phyloP scores from a whole-genome alignment of 1,284 basidiomycete species.

The Stygiomarasmius scandens region DNA sequence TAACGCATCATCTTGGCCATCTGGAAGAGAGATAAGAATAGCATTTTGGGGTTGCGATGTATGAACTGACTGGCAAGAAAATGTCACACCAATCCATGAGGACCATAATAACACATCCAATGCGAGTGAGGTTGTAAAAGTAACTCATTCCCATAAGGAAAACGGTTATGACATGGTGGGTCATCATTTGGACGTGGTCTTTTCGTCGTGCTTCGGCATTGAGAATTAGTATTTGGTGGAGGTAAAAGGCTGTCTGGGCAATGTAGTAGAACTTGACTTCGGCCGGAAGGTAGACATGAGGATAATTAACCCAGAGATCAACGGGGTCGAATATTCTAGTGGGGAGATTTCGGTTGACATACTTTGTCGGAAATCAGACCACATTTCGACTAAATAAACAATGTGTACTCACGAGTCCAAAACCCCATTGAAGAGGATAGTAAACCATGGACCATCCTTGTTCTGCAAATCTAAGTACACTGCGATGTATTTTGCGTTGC shows the following conservation, averaged over 20 bases:
- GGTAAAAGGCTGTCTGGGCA: constrained; percentile 89
- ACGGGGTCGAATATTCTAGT: constrained; percentile 67
- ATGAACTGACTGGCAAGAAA: constrained; percentile 77
- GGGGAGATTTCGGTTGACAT: constrained; percentile 76
- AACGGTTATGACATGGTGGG: constrained; percentile 92
- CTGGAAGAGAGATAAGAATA: constrained; percentile 39
- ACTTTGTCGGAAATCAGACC: constrained; percentile 47
- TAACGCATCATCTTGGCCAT: constrained; percentile 95
- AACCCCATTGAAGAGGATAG: constrained; percentile 73
- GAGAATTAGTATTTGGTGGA: constrained; percentile 90
- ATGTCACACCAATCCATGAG: constrained; percentile 96
- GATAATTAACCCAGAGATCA: constrained; percentile 83
- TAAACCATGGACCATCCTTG: constrained; percentile 92
- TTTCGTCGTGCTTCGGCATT: constrained; percentile 93
- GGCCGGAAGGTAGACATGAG: constrained; percentile 76
- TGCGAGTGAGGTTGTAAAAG: constrained; percentile 81
- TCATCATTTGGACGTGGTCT: constrained; percentile 96
- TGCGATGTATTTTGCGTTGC: constrained; percentile 63
- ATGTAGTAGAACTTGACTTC: constrained; percentile 93
- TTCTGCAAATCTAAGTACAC: constrained; percentile 87
- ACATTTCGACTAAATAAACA: constrained; percentile 10
- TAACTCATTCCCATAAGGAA: constrained; percentile 81
- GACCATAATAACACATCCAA: constrained; percentile 87
- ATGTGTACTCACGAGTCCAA: constrained; percentile 76
- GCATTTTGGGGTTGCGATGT: constrained; percentile 13